phyloP scores from a whole-genome alignment of 108 stramenopile species.

The Parmales sp. region DNA sequence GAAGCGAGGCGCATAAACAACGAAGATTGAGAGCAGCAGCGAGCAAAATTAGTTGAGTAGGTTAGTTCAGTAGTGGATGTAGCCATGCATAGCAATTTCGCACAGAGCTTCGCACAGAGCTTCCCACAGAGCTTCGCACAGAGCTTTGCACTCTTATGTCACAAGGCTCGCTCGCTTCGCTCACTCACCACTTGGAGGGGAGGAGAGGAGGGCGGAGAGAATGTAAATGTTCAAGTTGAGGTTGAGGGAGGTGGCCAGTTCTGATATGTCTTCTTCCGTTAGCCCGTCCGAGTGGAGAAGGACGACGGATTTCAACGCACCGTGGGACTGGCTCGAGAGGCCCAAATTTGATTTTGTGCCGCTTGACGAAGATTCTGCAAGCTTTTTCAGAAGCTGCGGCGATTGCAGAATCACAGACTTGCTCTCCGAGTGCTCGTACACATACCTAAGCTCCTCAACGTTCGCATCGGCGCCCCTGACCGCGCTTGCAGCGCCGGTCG shows the following conservation, averaged over 20 bases:
- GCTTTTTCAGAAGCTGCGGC: constrained; percentile 45
- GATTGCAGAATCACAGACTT: constrained; percentile 68
- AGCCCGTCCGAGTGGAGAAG: neutral
- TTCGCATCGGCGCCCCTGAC: constrained; percentile 80
- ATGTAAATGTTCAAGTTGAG: neutral
- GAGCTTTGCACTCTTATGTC: too few species aligned
- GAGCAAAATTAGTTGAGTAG: too few species aligned
- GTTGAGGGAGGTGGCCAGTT: neutral
- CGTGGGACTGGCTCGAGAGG: too few species aligned
- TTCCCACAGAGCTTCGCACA: too few species aligned
- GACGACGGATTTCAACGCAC: neutral
- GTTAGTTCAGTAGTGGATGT: too few species aligned
- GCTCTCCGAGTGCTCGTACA: constrained; percentile 81
- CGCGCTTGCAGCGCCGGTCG: constrained; percentile 61
- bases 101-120: too few species aligned
- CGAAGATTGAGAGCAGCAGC: too few species aligned
- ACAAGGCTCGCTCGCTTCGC: too few species aligned
- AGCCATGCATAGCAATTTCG: too few species aligned
- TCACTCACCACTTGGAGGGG: too few species aligned
- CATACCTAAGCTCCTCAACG: constrained; percentile 67
- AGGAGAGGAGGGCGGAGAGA: neutral
- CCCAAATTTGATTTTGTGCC: too few species aligned
- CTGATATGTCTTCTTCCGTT: neutral
- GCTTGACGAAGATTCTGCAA: constrained; percentile 43
- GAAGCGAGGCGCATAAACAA: too few species aligned